Evolutionary conservation across 2,329 filamentous ascomycete species (phyloP).

Genomic region (Talaromyces sp.): DNA sequence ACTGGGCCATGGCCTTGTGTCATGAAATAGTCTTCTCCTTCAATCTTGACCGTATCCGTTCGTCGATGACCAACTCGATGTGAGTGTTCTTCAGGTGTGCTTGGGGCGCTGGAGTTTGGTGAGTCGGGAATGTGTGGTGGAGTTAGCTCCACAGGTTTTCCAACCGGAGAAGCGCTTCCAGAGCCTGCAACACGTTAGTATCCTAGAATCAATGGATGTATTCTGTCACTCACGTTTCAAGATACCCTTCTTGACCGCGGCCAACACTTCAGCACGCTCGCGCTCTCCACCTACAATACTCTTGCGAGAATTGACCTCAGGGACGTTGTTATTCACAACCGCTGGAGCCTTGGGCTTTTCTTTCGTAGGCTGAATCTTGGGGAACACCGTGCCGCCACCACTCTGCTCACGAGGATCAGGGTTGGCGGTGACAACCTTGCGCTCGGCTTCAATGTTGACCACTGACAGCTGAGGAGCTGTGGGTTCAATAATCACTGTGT

Average conservation of each 20-base stretch:
- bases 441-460: constrained; percentile 92
- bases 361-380: constrained; percentile 75
- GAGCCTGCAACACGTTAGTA: constrained; percentile 50
- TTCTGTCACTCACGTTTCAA: constrained; percentile 68
- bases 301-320: constrained; percentile 56
- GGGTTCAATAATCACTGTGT: constrained; percentile 62
- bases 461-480: constrained; percentile 87
- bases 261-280: constrained; percentile 86
- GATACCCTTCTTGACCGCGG: constrained; percentile 92
- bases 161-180: constrained; percentile 67
- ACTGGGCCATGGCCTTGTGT: constrained; percentile 68
- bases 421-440: constrained; percentile 77
- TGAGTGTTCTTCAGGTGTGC: constrained; percentile 77
- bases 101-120: constrained; percentile 80
- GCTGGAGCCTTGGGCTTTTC: constrained; percentile 54
- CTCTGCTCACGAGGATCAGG: constrained; percentile 61
- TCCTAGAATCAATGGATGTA: not conserved
- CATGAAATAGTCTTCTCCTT: constrained; percentile 87
- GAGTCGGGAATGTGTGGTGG: constrained; percentile 63
- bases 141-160: constrained; percentile 58
- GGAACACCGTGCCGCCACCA: constrained; percentile 75
- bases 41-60: constrained; percentile 69
- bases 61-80: constrained; percentile 58
- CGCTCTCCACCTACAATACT: constrained; percentile 89
- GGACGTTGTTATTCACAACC: constrained; percentile 42